Evolutionary conservation across 805 yeast species (phyloP), one percentile per base, ranked within the genome.

Genomic region (Myxozyma mucilagina): DNA sequence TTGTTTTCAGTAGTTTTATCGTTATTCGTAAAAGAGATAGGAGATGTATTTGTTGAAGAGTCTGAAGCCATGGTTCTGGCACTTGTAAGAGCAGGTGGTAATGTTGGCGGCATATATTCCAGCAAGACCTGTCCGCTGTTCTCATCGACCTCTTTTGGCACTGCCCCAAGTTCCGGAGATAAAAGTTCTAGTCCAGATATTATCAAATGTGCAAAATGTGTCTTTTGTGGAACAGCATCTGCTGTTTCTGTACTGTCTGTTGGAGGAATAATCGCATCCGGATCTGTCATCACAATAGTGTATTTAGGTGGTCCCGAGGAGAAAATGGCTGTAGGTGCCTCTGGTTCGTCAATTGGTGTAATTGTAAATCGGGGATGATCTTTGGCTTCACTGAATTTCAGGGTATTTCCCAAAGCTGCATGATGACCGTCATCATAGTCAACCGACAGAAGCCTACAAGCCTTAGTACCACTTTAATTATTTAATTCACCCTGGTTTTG

Each of bases 381-480:
- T 20, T 38, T 16, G 11, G 48, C 20, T 42, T 53, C 59, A 18
- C 47, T 43, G 24, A 14, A 36, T 24, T 38, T 36, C 11, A 61
- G 50, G 20, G 56, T 55, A 41, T 61, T 61, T 34, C 65, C 65
- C 20, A 61, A 52, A 24, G 65, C 64, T 31, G 64, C 65, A 18
- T 61, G 60, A 31, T 61, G 56, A 13, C 52, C 64, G 34, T 50
- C 55, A 36, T 47, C 43, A 32, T 53, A 60, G 32, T 60, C 64
- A 10, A 58, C 63, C 18, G 64, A 60, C 35, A 60, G 52, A 9
- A 60, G 54, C 14, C 64, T 60, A 24, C 8, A 18, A 20, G 5
- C 8, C 34, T 59, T 53, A 35, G 10, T 20, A 38, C 18, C 35
- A 20, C 32, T 47, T 4, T 38, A 11, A 9, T 18, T 38, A 31